Base-by-base conservation (phyloP, 257 asterid species). In the Cynanchum wilfordii region DNA sequence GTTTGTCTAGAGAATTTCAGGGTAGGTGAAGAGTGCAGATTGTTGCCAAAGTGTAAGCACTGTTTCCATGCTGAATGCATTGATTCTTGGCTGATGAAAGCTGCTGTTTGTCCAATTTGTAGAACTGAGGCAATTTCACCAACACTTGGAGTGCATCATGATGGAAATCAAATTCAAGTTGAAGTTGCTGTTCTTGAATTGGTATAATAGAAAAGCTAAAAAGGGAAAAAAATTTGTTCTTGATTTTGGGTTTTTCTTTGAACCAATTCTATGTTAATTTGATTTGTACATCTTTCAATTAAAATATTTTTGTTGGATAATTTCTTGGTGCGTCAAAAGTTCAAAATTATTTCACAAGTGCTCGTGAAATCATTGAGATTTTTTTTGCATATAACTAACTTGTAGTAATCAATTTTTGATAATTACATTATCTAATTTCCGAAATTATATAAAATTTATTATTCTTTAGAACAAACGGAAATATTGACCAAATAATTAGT, bases 31-130 rank as follows among this genome's bases (percentile, higher is more conserved):
- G 84, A 75, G 72, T 90, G 96, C 78, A 84, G 90, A 62, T 44
- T 79, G 54, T 69, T 90, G 84, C 89, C 90, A 0, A 77, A 72
- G 10, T 90, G 96, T 5, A 73, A 64, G 1, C 95, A 90, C 33
- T 52, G 80, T 50, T 90, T 88, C 59, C 96, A 90, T 81, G 86
- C 74, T 51, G 84, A 77, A 7, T 90, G 96, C 60, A 82, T 90
- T 49, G 96, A 88, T 81, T 80, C 83, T 5, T 90, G 96, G 96
- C 82, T 90, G 42, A 7, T 75, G 75, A 79, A 84, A 63, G 79
- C 88, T 45, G 95, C 75, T 45, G 86, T 82, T 59, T 90, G 96
- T 57, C 96, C 96, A 30, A 72, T 88, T 2, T 90, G 96, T 38
- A 85, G 96, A 76, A 70, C 88, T 72, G 85, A 81, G 15, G 74